Percentiles rank a stretch among this genome's conserved stretches.
Conservation (phyloP, 768 basidiomycete genomes). For the Sarcodon aspratus region DNA sequence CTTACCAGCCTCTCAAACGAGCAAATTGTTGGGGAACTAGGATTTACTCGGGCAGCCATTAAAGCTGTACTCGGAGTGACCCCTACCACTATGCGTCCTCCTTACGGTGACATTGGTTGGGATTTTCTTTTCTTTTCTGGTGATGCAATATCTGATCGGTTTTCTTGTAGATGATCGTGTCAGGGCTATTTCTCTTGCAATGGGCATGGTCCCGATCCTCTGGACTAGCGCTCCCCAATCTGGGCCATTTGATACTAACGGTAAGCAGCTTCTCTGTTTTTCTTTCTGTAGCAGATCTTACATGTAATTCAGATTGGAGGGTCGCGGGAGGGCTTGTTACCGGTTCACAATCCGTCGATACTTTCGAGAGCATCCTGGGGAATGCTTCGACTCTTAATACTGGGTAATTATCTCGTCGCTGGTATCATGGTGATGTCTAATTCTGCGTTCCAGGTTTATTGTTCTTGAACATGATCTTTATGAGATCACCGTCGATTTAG, state of each 20-base stretch:
- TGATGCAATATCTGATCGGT: background rate
- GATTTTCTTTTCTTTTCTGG: background rate
- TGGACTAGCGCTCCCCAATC: slow-evolving; percentile 63
- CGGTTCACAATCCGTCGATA: slow-evolving; percentile 52
- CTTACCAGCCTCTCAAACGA: slow-evolving; percentile 65
- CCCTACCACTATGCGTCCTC: slow-evolving; percentile 70
- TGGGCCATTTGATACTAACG: slow-evolving; percentile 61
- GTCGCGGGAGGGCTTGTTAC: slow-evolving; percentile 68
- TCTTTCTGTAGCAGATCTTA: slow-evolving; percentile 5
- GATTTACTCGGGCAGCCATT: slow-evolving; percentile 85
- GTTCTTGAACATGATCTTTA: slow-evolving; percentile 85
- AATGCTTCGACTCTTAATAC: slow-evolving; percentile 50
- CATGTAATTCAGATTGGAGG: slow-evolving; percentile 55
- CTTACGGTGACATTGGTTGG: slow-evolving; percentile 70
- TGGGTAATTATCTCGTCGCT: slow-evolving; percentile 29
- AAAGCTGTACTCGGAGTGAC: slow-evolving; percentile 64
- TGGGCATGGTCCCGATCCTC: slow-evolving; percentile 87
- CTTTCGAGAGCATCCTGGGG: slow-evolving; percentile 64
- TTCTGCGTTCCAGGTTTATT: slow-evolving; percentile 47
- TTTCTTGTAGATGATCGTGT: slow-evolving; percentile 69
- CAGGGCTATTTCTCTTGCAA: slow-evolving; percentile 77
- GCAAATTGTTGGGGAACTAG: slow-evolving; percentile 87
- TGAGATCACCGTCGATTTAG: slow-evolving; percentile 80
- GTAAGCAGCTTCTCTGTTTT: slow-evolving; percentile 19
- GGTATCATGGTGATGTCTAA: slow-evolving; percentile 12